phyloP scores from a whole-genome alignment of 352 stramenopile genomes.

The Pilasporangium apinafurcum region DNA sequence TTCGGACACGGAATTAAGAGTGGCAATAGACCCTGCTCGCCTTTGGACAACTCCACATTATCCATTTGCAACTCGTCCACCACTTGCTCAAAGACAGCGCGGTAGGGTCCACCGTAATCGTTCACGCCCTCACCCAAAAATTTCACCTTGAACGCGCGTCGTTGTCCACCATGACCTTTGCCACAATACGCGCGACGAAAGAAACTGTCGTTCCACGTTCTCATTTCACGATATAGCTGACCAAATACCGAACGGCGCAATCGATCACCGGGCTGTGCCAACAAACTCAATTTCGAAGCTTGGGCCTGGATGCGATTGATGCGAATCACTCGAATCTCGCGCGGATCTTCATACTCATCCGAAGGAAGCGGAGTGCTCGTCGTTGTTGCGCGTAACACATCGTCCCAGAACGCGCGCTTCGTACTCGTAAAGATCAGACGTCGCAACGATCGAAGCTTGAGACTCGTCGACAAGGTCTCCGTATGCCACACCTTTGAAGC shows the following conservation, averaged over 20 bases:
- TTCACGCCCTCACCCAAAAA: slow-evolving; percentile 98
- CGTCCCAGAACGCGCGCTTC: slow-evolving; percentile 93
- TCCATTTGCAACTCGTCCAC: slow-evolving; percentile 93
- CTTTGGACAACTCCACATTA: slow-evolving; percentile 81
- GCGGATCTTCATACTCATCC: slow-evolving; percentile 98
- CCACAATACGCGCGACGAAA: slow-evolving; percentile 95
- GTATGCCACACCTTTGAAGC: slow-evolving; percentile 10
- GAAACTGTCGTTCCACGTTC: slow-evolving; percentile 90
- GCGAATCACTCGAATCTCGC: slow-evolving; percentile 96
- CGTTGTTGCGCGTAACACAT: slow-evolving; percentile 92
- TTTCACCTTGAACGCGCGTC: slow-evolving; percentile 99
- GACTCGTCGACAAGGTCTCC: slow-evolving; percentile 68
- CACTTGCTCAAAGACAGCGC: slow-evolving; percentile 96
- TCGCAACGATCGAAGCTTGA: slow-evolving; percentile 69
- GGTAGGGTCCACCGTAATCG: slow-evolving; percentile 98
- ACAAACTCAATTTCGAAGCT: slow-evolving; percentile 78
- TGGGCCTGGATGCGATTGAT: slow-evolving; percentile 96
- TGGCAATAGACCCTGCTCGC: slow-evolving; percentile 80
- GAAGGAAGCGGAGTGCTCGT: slow-evolving; percentile 95
- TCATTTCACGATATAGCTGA: slow-evolving; percentile 96
- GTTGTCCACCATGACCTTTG: slow-evolving; percentile 96
- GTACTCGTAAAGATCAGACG: slow-evolving; percentile 87
- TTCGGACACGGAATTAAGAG: slow-evolving; percentile 89
- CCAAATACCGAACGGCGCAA: slow-evolving; percentile 94
- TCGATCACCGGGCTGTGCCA: slow-evolving; percentile 84